phyloP scores from a whole-genome alignment of 148 eudicot species.

The Fagopyrum homotropicum region DNA sequence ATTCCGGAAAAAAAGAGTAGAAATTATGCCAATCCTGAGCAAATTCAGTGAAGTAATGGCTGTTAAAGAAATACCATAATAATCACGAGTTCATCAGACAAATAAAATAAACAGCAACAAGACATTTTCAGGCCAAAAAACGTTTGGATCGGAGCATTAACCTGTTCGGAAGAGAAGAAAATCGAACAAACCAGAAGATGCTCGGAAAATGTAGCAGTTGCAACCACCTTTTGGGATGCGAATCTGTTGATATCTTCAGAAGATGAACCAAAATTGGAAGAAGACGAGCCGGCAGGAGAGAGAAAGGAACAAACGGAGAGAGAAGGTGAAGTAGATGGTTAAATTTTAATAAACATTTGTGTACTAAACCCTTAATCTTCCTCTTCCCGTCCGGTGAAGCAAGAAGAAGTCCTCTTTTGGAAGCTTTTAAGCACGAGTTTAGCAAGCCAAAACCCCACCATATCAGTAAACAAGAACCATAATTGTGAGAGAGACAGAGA shows the following conservation, averaged over 20 bases:
- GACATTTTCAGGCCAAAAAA: not conserved
- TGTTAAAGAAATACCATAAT: not conserved
- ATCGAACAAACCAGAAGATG: not conserved
- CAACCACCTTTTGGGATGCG: not conserved
- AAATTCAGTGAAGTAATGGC: not conserved
- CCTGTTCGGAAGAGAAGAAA: not conserved
- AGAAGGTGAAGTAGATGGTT: not conserved
- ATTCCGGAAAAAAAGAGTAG: not conserved
- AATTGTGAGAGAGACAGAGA: not conserved
- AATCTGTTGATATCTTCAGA: not conserved
- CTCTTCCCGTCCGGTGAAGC: not conserved
- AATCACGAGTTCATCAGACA: not conserved
- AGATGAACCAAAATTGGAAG: not conserved
- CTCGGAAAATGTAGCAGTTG: not conserved
- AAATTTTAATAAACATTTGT: not conserved
- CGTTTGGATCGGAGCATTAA: not conserved
- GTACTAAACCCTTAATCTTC: not conserved
- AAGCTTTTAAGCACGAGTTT: conserved; percentile 1
- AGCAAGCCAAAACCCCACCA: not conserved
- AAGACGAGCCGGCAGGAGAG: not conserved
- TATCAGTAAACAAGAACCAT: not conserved
- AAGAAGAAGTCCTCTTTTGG: not conserved
- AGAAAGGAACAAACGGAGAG: conserved; percentile 6
- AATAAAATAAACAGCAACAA: not conserved
- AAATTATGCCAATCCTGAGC: not conserved